These are phyloP conservation scores for Aspergillus candidus DNA, from an alignment of 2,329 filamentous ascomycete genomes.

Conservation along the genomic window DNA sequence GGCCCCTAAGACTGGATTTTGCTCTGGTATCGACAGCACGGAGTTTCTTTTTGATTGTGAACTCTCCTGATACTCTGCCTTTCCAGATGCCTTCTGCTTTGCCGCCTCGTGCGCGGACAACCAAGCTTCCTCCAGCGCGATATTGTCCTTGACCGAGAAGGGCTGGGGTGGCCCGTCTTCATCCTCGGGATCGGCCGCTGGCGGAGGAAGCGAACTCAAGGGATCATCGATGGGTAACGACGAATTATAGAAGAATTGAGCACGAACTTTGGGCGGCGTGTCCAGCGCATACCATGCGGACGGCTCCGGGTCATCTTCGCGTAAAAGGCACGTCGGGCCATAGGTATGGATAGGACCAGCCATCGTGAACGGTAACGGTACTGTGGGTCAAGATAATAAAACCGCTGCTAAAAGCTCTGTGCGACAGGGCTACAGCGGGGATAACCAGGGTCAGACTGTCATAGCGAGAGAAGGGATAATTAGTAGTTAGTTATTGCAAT, in stretches of 20 bases:
- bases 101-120: constrained; percentile 44
- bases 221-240: constrained; percentile 80
- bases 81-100: constrained; percentile 8
- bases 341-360: constrained; percentile 51
- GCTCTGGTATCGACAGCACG: constrained; percentile 25
- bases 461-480: constrained; percentile 2
- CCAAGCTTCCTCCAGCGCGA: constrained; percentile 74
- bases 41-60: constrained; percentile 6
- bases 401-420: not conserved
- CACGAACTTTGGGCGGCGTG: constrained; percentile 53
- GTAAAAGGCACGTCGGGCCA: constrained; percentile 52
- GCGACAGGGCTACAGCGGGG: constrained; percentile 1
- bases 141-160: constrained; percentile 73
- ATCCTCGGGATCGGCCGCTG: constrained; percentile 46
- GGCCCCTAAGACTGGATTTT: constrained; percentile 4
- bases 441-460: constrained; percentile 2
- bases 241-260: constrained; percentile 83
- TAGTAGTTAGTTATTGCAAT: not conserved
- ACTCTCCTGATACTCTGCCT: constrained; percentile 5
- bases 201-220: constrained; percentile 60
- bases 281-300: constrained; percentile 30
- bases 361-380: constrained; percentile 22
- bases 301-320: constrained; percentile 30
- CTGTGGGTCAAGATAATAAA: too few species aligned
- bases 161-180: constrained; percentile 62